These are phyloP conservation scores for Crotalaria pallida DNA, from an alignment of 306 rosid genomes.

Conservation along the genomic window DNA sequence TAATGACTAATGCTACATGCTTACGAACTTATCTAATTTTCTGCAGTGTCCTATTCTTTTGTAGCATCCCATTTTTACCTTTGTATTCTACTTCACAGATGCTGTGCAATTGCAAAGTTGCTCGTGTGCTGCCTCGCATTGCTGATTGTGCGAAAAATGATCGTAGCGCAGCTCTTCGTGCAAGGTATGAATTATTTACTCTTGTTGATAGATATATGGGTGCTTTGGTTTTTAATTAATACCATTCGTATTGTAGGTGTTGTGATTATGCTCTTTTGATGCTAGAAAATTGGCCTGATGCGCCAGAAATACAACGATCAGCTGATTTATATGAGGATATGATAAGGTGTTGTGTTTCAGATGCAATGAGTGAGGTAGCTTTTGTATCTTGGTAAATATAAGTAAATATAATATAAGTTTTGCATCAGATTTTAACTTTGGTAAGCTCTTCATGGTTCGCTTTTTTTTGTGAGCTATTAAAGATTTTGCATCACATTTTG, in stretches of 20 bases:
- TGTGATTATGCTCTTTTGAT: conserved; percentile 95
- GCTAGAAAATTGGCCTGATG: conserved; percentile 98
- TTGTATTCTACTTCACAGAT: conserved; percentile 46
- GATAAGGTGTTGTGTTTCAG: conserved; percentile 90
- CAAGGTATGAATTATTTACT: conserved; percentile 54
- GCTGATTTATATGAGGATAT: conserved; percentile 89
- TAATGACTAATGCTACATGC: conserved; percentile 51
- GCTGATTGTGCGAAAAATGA: conserved; percentile 93
- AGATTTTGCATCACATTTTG: neutral
- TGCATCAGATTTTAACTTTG: conserved; percentile 11
- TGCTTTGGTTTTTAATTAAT: conserved; percentile 21
- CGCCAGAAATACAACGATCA: conserved; percentile 85
- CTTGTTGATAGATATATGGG: neutral
- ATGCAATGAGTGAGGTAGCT: conserved; percentile 98
- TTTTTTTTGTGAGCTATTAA: neutral
- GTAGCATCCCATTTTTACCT: conserved; percentile 16
- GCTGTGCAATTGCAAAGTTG: conserved; percentile 91
- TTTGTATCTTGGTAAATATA: neutral
- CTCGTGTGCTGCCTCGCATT: conserved; percentile 85
- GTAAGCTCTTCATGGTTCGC: conserved; percentile 3
- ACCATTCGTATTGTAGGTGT: conserved; percentile 53
- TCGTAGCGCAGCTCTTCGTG: conserved; percentile 87
- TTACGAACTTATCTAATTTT: neutral
- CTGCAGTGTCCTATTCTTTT: neutral
- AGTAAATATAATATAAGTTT: neutral